Percentiles rank a stretch among this genome's conserved stretches.
Conservation (phyloP, 257 asterid species). For the Solanum sejunctum region DNA sequence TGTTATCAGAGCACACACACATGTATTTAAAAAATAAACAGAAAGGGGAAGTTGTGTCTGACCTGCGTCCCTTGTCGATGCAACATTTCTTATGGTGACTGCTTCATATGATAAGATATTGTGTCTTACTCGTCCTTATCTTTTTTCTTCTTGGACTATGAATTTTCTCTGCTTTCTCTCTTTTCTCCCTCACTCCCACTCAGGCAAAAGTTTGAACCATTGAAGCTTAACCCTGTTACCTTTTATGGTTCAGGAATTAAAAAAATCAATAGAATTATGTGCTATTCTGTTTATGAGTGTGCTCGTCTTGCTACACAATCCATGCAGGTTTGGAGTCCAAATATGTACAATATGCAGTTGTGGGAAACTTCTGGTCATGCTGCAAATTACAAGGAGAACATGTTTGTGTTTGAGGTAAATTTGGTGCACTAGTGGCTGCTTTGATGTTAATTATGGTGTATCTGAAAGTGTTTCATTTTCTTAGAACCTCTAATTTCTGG, state of each 20-base stretch:
- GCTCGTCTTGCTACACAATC: slow-evolving; percentile 2
- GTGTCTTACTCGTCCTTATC: background rate
- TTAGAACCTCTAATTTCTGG: background rate
- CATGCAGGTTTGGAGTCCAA: slow-evolving; percentile 77
- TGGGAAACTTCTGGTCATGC: slow-evolving; percentile 99
- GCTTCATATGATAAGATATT: background rate
- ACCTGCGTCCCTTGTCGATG: background rate
- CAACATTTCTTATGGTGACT: background rate
- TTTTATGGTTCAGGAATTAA: background rate
- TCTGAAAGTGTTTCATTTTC: background rate
- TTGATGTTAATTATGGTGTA: background rate
- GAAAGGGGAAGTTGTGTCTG: background rate
- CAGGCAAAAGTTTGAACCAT: background rate
- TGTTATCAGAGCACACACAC: background rate
- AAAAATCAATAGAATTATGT: background rate
- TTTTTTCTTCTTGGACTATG: background rate
- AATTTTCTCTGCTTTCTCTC: background rate
- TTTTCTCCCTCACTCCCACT: background rate
- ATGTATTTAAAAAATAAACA: background rate
- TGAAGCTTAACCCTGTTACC: background rate
- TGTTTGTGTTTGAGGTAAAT: slow-evolving; percentile 88
- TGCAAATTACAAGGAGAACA: slow-evolving; percentile 94
- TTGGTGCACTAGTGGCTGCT: background rate
- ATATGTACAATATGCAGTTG: slow-evolving; percentile 90
- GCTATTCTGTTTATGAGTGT: background rate